phyloP scores from a whole-genome alignment of 2,329 filamentous ascomycete species.

The Aspergillus thermomutatus region DNA sequence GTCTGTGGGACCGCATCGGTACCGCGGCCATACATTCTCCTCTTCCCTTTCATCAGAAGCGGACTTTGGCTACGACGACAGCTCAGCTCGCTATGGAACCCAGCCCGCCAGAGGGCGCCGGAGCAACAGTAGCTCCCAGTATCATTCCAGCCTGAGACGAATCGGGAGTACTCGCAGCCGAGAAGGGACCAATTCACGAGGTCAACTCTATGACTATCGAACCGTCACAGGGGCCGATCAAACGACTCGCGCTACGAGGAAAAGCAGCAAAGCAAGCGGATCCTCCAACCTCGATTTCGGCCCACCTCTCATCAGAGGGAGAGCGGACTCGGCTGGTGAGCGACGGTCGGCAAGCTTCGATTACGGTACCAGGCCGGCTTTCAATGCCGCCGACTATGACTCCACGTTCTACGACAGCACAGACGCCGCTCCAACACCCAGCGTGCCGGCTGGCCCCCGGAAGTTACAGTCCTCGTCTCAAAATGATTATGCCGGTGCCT shows the following conservation, averaged over 20 bases:
- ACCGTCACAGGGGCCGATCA: constrained; percentile 21
- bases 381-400: constrained; percentile 20
- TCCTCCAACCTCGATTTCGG: constrained; percentile 75
- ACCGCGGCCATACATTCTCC: constrained; percentile 58
- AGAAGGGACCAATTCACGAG: constrained; percentile 39
- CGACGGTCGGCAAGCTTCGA: constrained; percentile 46
- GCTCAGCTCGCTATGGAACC: constrained; percentile 38
- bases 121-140: constrained; percentile 78
- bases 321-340: constrained; percentile 29
- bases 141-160: constrained; percentile 57
- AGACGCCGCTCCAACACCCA: constrained; percentile 83
- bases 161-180: constrained; percentile 60
- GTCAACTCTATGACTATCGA: constrained; percentile 33
- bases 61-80: constrained; percentile 42
- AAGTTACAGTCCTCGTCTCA: constrained; percentile 45
- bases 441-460: constrained; percentile 75
- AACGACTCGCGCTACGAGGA: constrained; percentile 42
- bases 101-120: constrained; percentile 54
- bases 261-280: constrained; percentile 70
- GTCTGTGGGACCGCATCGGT: constrained; percentile 38
- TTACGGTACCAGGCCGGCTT: constrained; percentile 36
- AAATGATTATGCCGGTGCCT: constrained; percentile 25
- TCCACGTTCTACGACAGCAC: constrained; percentile 49
- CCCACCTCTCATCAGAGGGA: constrained; percentile 41
- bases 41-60: constrained; percentile 59